These are phyloP conservation scores for Malassezia caprae DNA, from an alignment of 1,284 basidiomycete species.

Conservation along the genomic window DNA sequence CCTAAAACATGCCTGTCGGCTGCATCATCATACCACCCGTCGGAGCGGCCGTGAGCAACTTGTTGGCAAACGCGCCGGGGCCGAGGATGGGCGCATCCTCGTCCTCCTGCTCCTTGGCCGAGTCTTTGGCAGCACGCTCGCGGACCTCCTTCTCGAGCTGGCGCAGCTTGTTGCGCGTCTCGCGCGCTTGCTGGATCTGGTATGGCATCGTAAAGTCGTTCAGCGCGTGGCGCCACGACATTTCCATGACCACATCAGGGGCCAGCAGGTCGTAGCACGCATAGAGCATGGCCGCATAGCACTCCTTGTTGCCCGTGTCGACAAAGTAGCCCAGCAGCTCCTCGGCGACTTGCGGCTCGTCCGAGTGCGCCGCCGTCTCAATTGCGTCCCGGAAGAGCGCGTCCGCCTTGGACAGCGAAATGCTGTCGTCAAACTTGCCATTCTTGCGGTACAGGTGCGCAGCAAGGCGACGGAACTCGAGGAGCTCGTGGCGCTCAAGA, in stretches of 20 bases:
- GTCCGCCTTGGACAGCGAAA: conserved; percentile 85
- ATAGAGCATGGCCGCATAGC: conserved; percentile 80
- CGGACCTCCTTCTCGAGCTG: conserved; percentile 71
- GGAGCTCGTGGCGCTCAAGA: conserved; percentile 77
- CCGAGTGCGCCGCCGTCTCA: conserved; percentile 76
- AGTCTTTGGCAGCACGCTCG: conserved; percentile 62
- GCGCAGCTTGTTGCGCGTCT: conserved; percentile 28
- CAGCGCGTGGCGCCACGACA: conserved; percentile 87
- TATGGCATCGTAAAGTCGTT: conserved; percentile 96
- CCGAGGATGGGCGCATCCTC: conserved; percentile 47
- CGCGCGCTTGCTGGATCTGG: conserved; percentile 66
- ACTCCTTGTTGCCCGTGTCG: conserved; percentile 95
- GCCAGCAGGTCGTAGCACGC: conserved; percentile 85
- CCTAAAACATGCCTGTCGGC: conserved; percentile 11
- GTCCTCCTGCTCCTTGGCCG: conserved; percentile 72
- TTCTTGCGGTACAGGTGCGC: conserved; percentile 98
- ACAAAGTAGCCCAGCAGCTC: conserved; percentile 76
- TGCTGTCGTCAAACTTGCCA: conserved; percentile 83
- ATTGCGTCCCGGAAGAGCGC: conserved; percentile 94
- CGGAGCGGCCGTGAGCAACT: conserved; percentile 3
- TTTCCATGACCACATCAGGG: conserved; percentile 81
- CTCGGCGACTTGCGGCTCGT: conserved; percentile 72
- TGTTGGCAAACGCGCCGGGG: conserved; percentile 21
- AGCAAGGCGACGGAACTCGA: conserved; percentile 82
- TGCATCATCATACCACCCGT: neutral